A percentile compares a stretch with the other conserved stretches of the same genome.
phyloP scores from a whole-genome alignment of 2,329 filamentous ascomycete genomes.

The Aspergillus ochraceus region DNA sequence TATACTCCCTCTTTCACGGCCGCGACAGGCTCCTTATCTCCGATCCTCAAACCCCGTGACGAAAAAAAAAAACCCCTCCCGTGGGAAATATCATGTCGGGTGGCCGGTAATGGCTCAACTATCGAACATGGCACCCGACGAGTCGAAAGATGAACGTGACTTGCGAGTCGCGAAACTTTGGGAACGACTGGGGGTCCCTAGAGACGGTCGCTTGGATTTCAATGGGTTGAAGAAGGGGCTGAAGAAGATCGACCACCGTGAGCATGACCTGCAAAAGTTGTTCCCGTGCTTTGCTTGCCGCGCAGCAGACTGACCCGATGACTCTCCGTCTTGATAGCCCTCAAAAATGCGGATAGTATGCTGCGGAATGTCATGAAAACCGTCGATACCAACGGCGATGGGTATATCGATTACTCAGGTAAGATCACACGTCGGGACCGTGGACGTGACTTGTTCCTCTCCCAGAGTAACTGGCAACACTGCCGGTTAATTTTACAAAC shows the following conservation, averaged over 20 bases:
- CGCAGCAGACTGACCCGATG: slow-evolving; percentile 24
- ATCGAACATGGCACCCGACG: slow-evolving; percentile 64
- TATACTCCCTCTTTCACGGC: slow-evolving; percentile 16
- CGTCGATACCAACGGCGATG: slow-evolving; percentile 85
- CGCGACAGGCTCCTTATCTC: slow-evolving; percentile 20
- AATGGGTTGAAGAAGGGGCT: slow-evolving; percentile 82
- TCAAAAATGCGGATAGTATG: slow-evolving; percentile 90
- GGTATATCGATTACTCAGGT: slow-evolving; percentile 90
- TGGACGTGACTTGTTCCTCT: slow-evolving; percentile 6
- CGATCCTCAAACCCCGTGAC: slow-evolving; percentile 18
- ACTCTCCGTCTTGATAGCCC: slow-evolving; percentile 46
- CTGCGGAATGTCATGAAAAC: slow-evolving; percentile 75
- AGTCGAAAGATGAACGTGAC: slow-evolving; percentile 77
- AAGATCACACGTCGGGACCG: slow-evolving; percentile 32
- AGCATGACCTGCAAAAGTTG: slow-evolving; percentile 35
- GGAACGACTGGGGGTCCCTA: slow-evolving; percentile 74
- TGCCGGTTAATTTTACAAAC: slow-evolving; percentile 19
- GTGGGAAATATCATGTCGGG: slow-evolving; percentile 42
- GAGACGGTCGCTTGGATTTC: slow-evolving; percentile 78
- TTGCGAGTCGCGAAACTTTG: slow-evolving; percentile 81
- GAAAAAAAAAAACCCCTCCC: slow-evolving; percentile 10
- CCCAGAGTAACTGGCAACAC: slow-evolving; percentile 17
- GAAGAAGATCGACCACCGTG: slow-evolving; percentile 88
- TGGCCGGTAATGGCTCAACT: slow-evolving; percentile 47
- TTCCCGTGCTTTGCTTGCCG: slow-evolving; percentile 19